Conservation (phyloP, 805 yeast species). For the Komagataella pastoris region DNA sequence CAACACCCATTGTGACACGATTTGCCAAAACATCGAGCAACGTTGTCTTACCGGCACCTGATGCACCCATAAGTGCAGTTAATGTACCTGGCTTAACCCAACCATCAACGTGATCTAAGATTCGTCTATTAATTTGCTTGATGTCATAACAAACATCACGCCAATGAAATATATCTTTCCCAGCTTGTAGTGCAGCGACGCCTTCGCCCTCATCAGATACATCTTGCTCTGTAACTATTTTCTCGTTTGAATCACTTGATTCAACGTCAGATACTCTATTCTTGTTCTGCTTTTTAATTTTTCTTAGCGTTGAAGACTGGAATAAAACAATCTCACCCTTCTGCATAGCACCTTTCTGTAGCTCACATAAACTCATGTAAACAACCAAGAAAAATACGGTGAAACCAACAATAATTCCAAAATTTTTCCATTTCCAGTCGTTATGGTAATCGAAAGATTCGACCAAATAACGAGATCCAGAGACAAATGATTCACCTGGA, state of each 20-base stretch:
- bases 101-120: slow-evolving; percentile 57
- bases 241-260: slow-evolving; percentile 13
- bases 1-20: slow-evolving; percentile 40
- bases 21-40: slow-evolving; percentile 38
- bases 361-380: slow-evolving; percentile 43
- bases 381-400: slow-evolving; percentile 36
- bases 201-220: slow-evolving; percentile 14
- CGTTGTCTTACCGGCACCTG: slow-evolving; percentile 55
- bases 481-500: slow-evolving; percentile 37
- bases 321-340: slow-evolving; percentile 62
- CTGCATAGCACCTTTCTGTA: slow-evolving; percentile 47
- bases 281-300: slow-evolving; percentile 26
- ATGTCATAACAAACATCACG: slow-evolving; percentile 61
- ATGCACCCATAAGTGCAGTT: slow-evolving; percentile 60
- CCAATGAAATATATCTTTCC: slow-evolving; percentile 61
- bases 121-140: slow-evolving; percentile 44
- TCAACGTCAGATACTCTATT: slow-evolving; percentile 7
- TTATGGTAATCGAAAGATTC: slow-evolving; percentile 35
- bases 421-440: slow-evolving; percentile 67
- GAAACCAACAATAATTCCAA: slow-evolving; percentile 53
- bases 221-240: slow-evolving; percentile 11
- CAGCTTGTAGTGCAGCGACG: slow-evolving; percentile 15
- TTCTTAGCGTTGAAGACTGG: slow-evolving; percentile 33
- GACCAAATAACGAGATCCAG: slow-evolving; percentile 45
- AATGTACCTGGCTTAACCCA: slow-evolving; percentile 78